Evolutionary conservation across 108 stramenopile genomes (phyloP).

Genomic region (Aurantiochytrium sp.): DNA sequence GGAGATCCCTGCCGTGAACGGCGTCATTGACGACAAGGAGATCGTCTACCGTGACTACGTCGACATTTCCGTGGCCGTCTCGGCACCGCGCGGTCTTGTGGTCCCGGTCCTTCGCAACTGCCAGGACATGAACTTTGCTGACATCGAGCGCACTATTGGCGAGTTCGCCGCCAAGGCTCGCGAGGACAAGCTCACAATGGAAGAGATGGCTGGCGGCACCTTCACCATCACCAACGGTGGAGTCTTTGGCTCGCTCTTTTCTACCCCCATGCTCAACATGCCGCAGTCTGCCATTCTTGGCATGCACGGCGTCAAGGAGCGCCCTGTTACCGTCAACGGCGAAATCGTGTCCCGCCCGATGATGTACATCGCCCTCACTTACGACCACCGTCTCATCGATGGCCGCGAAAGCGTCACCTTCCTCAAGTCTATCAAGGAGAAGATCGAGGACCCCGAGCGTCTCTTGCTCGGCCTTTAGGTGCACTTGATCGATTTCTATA

Average conservation of each 20-base stretch:
- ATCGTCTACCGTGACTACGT: conserved; percentile 95
- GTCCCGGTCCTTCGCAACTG: conserved; percentile 95
- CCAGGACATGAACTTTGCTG: conserved; percentile 90
- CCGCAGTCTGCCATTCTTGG: conserved; percentile 98
- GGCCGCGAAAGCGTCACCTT: conserved; percentile 99
- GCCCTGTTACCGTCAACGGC: conserved; percentile 81
- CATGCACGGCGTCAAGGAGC: conserved; percentile 99
- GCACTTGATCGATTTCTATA: background rate
- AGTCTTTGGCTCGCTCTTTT: conserved; percentile 96
- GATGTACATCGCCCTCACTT: conserved; percentile 99
- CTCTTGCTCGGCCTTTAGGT: conserved; percentile 82
- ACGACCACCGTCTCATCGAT: conserved; percentile 99
- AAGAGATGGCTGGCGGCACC: conserved; percentile 98
- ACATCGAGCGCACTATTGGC: conserved; percentile 90
- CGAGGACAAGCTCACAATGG: conserved; percentile 62
- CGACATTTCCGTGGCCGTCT: conserved; percentile 97
- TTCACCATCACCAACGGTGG: conserved; percentile 99
- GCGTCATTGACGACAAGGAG: conserved; percentile 97
- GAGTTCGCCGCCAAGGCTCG: conserved; percentile 86
- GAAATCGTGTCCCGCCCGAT: conserved; percentile 94
- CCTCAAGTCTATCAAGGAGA: conserved; percentile 90
- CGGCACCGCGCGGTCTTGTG: conserved; percentile 87
- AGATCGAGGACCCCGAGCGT: conserved; percentile 87
- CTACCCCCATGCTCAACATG: conserved; percentile 98
- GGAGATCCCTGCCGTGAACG: conserved; percentile 94